These are phyloP conservation scores for Botrytis medusae DNA, from an alignment of 2,329 filamentous ascomycete genomes.

Conservation along the genomic window DNA sequence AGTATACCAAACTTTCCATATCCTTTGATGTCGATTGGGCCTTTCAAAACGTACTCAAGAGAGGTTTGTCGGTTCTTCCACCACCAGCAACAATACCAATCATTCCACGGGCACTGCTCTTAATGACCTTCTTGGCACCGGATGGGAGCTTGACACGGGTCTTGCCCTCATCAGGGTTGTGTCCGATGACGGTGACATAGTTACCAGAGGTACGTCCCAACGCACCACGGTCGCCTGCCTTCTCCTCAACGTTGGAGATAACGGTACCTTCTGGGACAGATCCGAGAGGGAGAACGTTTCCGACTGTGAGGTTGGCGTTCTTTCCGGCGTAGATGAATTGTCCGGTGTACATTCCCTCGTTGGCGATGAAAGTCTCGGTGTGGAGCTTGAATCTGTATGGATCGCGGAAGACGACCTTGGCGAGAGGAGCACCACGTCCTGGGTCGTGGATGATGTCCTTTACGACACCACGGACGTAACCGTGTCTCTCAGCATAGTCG, in stretches of 20 bases:
- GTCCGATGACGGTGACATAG: slow-evolving; percentile 97
- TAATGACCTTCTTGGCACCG: slow-evolving; percentile 98
- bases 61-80: slow-evolving; percentile 99
- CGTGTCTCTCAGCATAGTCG: slow-evolving; percentile 96
- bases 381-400: slow-evolving; percentile 97
- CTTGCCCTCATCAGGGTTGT: slow-evolving; percentile 99
- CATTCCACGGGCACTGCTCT: slow-evolving; percentile 92
- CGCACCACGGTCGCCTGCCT: slow-evolving; percentile 92
- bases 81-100: slow-evolving; percentile 99
- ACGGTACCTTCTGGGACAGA: slow-evolving; percentile 99
- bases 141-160: slow-evolving; percentile 99
- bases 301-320: slow-evolving; percentile 94
- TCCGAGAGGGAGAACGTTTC: slow-evolving; percentile 93
- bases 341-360: slow-evolving; percentile 99
- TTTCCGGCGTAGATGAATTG: slow-evolving; percentile 99
- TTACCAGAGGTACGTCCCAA: slow-evolving; percentile 97
- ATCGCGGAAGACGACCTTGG: slow-evolving; percentile 94
- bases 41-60: slow-evolving; percentile 69
- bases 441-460: slow-evolving; percentile 93
- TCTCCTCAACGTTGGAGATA: slow-evolving; percentile 98
- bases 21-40: background rate
- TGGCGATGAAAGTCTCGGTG: slow-evolving; percentile 99
- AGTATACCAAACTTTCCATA: slow-evolving; percentile 39
- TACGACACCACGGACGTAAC: slow-evolving; percentile 95
- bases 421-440: slow-evolving; percentile 95